Percentiles rank a stretch among this genome's conserved stretches.
Evolutionary conservation across 2,329 filamentous ascomycete genomes (phyloP).

Genomic region (Cercospora brassicicola): DNA sequence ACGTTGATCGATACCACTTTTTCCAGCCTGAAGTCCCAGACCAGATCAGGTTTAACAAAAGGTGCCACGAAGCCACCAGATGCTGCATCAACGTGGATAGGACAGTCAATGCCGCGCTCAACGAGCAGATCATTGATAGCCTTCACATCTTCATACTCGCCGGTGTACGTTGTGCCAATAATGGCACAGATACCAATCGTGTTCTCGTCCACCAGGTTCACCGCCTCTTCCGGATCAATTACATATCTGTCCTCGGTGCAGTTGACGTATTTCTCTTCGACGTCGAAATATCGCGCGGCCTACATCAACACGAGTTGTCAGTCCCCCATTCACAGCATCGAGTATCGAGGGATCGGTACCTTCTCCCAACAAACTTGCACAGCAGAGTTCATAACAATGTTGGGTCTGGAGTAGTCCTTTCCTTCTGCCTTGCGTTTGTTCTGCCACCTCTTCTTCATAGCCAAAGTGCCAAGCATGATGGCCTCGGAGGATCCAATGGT

Average conservation of each 20-base stretch:
- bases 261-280: conserved; percentile 80
- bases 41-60: conserved; percentile 77
- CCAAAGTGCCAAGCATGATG: conserved; percentile 78
- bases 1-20: conserved; percentile 93
- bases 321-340: background rate
- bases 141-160: conserved; percentile 93
- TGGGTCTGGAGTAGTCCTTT: conserved; percentile 76
- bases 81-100: conserved; percentile 92
- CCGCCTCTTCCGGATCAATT: conserved; percentile 63
- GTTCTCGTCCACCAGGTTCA: conserved; percentile 65
- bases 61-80: conserved; percentile 91
- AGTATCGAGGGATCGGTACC: conserved; percentile 39
- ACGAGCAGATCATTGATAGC: conserved; percentile 83
- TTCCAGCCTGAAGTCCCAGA: conserved; percentile 89
- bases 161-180: conserved; percentile 89
- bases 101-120: conserved; percentile 71
- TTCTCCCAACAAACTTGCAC: conserved; percentile 99
- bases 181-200: conserved; percentile 91
- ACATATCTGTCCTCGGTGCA: conserved; percentile 63
- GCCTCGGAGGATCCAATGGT: conserved; percentile 87
- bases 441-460: conserved; percentile 95
- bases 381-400: conserved; percentile 92
- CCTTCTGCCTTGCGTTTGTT: conserved; percentile 80
- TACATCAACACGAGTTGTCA: background rate
- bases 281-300: conserved; percentile 56